A percentile compares a stretch with the other conserved stretches of the same genome.
Evolutionary conservation across 768 basidiomycete genomes (phyloP).

Genomic region (Rhizopogon salebrosus): DNA sequence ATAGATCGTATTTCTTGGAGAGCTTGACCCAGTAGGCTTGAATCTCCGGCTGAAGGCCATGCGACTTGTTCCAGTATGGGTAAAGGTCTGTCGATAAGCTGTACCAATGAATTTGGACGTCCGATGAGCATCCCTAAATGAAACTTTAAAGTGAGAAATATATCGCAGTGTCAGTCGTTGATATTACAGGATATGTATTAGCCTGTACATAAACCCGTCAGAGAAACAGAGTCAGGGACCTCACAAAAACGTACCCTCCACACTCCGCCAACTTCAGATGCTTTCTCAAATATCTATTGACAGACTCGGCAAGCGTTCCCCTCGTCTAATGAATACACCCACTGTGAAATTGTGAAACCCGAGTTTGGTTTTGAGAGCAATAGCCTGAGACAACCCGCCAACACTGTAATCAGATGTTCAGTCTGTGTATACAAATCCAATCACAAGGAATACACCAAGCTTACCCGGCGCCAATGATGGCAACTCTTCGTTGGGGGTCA

Average conservation of each 20-base stretch:
- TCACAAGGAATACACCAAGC: not conserved
- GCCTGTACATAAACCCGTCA: slow-evolving; percentile 14
- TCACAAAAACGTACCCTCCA: slow-evolving; percentile 40
- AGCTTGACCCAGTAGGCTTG: slow-evolving; percentile 39
- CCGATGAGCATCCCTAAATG: slow-evolving; percentile 39
- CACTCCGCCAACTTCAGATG: slow-evolving; percentile 40
- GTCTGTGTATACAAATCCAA: not conserved
- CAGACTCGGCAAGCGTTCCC: not conserved
- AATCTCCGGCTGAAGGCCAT: slow-evolving; percentile 37
- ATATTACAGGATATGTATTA: slow-evolving; percentile 21
- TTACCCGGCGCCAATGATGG: slow-evolving; percentile 19
- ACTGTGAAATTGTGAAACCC: slow-evolving; percentile 37
- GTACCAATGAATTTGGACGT: slow-evolving; percentile 38
- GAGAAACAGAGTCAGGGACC: not conserved
- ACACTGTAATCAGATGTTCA: slow-evolving; percentile 20
- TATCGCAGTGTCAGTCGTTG: not conserved
- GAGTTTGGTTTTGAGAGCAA: slow-evolving; percentile 34
- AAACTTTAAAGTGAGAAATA: not conserved
- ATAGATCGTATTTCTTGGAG: slow-evolving; percentile 37
- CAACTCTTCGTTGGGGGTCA: slow-evolving; percentile 10
- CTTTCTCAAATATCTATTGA: slow-evolving; percentile 43
- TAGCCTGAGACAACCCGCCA: slow-evolving; percentile 39
- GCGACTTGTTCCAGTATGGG: slow-evolving; percentile 38
- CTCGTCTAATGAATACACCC: slow-evolving; percentile 4
- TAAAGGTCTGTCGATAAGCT: slow-evolving; percentile 44